Conservation (phyloP, 2,329 filamentous ascomycete species). For the Clonostachys rhizophaga region DNA sequence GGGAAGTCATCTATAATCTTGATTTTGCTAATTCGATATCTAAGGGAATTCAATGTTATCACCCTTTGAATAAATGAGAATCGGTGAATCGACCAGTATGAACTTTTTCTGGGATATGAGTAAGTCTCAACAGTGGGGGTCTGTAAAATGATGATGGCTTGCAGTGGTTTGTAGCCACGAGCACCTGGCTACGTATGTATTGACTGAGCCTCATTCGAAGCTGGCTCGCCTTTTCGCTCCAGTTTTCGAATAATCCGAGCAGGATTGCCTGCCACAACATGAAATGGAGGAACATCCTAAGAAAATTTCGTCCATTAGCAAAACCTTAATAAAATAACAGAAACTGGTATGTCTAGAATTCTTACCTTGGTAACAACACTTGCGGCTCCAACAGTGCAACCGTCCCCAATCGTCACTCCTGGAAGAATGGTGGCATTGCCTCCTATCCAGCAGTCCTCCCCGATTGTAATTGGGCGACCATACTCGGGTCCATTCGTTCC, state of each 20-base stretch:
- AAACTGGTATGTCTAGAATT: slow-evolving; percentile 47
- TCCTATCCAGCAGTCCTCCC: slow-evolving; percentile 78
- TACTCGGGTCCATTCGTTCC: slow-evolving; percentile 71
- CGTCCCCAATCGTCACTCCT: slow-evolving; percentile 73
- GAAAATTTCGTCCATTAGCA: slow-evolving; percentile 14
- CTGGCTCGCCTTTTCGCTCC: background rate
- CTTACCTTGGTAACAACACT: slow-evolving; percentile 75
- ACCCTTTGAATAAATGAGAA: no score
- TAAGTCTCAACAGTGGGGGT: no score
- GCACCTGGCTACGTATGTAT: no score
- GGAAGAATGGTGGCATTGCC: slow-evolving; percentile 68
- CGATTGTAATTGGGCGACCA: slow-evolving; percentile 66
- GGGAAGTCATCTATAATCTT: no score
- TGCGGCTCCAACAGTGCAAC: slow-evolving; percentile 71
- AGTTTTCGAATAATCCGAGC: slow-evolving; percentile 3
- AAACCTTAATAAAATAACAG: slow-evolving; percentile 8
- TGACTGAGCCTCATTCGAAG: no score
- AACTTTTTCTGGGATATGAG: no score
- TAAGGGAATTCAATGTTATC: no score
- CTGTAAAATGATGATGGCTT: no score
- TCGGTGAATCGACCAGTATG: no score
- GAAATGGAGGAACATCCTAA: slow-evolving; percentile 18
- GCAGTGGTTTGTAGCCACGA: no score
- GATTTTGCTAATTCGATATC: no score
- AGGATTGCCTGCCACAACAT: slow-evolving; percentile 18